These are phyloP conservation scores for Penicillium daleae DNA, from an alignment of 495 filamentous ascomycete genomes.

Conservation along the genomic window DNA sequence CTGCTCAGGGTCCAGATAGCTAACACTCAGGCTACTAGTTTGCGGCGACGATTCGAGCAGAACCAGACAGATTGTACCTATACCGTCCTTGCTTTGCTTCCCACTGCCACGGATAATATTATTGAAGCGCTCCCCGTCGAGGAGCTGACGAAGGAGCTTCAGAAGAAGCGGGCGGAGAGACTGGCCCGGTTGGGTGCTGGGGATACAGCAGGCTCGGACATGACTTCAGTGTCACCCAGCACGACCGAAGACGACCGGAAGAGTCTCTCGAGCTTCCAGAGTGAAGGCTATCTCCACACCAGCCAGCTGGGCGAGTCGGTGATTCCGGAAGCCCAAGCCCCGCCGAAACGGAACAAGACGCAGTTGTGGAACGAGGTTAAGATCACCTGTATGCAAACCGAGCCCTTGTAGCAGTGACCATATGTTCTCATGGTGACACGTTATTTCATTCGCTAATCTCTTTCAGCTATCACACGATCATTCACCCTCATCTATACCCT, in stretches of 20 bases:
- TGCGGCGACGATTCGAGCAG: conserved; percentile 94
- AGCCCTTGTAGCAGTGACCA: background rate
- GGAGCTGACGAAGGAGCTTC: conserved; percentile 84
- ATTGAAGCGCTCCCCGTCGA: conserved; percentile 87
- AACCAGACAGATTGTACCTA: conserved; percentile 98
- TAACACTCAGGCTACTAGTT: conserved; percentile 53
- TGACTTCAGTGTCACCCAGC: conserved; percentile 74
- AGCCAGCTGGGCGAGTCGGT: conserved; percentile 69
- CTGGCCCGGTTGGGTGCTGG: conserved; percentile 59
- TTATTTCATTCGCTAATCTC: conserved; percentile 1
- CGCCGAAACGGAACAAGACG: conserved; percentile 77
- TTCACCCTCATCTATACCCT: conserved; percentile 93
- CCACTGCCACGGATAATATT: conserved; percentile 87
- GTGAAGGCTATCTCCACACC: conserved; percentile 77
- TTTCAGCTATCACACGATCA: conserved; percentile 82
- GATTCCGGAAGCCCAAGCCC: conserved; percentile 39
- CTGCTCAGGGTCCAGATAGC: conserved; percentile 8
- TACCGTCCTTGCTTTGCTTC: conserved; percentile 94
- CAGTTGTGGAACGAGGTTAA: conserved; percentile 98
- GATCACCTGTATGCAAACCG: conserved; percentile 74
- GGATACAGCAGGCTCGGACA: conserved; percentile 59
- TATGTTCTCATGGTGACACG: background rate
- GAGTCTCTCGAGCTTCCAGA: conserved; percentile 75
- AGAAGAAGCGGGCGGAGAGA: conserved; percentile 85
- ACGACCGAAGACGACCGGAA: conserved; percentile 81